Evolutionary conservation across 768 basidiomycete genomes (phyloP).

Genomic region (Russula emetica): DNA sequence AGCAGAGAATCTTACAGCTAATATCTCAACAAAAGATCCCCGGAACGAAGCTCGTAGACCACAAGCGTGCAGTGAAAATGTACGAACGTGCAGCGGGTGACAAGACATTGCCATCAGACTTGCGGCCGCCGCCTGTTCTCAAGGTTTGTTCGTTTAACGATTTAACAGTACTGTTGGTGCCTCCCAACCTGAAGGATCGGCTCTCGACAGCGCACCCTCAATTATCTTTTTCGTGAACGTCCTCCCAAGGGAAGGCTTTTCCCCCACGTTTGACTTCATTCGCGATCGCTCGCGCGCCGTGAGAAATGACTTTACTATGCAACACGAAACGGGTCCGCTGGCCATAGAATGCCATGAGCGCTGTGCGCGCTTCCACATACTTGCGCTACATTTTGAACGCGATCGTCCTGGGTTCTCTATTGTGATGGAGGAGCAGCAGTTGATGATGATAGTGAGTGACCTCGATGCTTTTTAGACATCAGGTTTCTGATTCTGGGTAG

Average conservation of each 20-base stretch:
- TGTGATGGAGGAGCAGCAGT: conserved; percentile 78
- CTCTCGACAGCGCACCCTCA: conserved; percentile 62
- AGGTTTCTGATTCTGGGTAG: conserved; percentile 40
- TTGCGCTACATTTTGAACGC: conserved; percentile 66
- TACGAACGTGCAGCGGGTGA: conserved; percentile 95
- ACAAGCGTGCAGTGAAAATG: conserved; percentile 84
- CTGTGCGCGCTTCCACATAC: conserved; percentile 89
- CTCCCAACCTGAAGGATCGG: neutral
- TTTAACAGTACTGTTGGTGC: conserved; percentile 6
- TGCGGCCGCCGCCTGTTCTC: conserved; percentile 81
- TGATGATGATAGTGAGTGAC: conserved; percentile 80
- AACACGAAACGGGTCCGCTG: conserved; percentile 67
- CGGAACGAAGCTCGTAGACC: conserved; percentile 82
- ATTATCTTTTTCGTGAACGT: conserved; percentile 91
- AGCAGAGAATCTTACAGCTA: conserved; percentile 31
- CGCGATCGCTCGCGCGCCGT: conserved; percentile 89
- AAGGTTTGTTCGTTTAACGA: conserved; percentile 48
- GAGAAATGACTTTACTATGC: conserved; percentile 92
- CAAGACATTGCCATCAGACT: conserved; percentile 85
- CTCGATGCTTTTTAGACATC: conserved; percentile 4
- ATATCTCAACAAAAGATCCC: conserved; percentile 53
- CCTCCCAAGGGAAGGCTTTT: conserved; percentile 63
- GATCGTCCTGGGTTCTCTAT: conserved; percentile 55
- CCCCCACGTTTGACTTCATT: conserved; percentile 73
- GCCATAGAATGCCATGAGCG: conserved; percentile 92